Base-by-base conservation (phyloP, 352 stramenopile genomes). In the Globisporangium viniferum region DNA sequence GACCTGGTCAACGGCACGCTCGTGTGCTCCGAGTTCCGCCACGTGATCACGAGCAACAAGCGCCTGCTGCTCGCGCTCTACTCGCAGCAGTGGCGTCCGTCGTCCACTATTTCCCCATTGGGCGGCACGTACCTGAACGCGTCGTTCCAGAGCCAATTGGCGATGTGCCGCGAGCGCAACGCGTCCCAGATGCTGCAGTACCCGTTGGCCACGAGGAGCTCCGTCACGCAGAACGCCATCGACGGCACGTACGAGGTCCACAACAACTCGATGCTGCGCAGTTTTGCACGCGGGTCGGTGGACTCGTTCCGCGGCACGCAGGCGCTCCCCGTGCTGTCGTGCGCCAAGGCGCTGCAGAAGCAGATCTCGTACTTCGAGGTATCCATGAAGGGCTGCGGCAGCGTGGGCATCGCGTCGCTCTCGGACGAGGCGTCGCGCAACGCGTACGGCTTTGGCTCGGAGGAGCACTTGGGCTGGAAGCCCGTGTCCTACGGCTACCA, bases 211-310 rank as follows among this genome's bases (percentile, higher is more conserved):
- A 92, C 86, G 35, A 86, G 88, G 61, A 88, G 86, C 59, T 62
- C 69, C 1, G 76, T 89, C 14, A 59, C 72, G 35, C 70, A 76
- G 12, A 24, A 59, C 20, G 27, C 59, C 3, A n/a, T 15, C 20
- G 65, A 90, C 54, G 76, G 74, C 59, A 88, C 72, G 36, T 77
- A 77, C 65, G 73, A 74, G 6, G 73, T 96, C 24, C 41, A 81
- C 36, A 96, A 96, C 77, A 90, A 93, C 71, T 96, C 88, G 61
- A 90, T 94, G 77, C 75, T 96, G 63, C 85, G 88, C 51, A 89
- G 77, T 64, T 90, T 96, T 62, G 76, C 77, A 20, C 79, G 79
- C 62, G 79, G 86, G 5, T 66, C 86, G 0, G 74, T 96, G 55
- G 88, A 94, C 74, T 94, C 88, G 54, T 76, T 91, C 54, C 86